Conservation (phyloP, 495 filamentous ascomycete species). For the Terfezia boudieri region DNA sequence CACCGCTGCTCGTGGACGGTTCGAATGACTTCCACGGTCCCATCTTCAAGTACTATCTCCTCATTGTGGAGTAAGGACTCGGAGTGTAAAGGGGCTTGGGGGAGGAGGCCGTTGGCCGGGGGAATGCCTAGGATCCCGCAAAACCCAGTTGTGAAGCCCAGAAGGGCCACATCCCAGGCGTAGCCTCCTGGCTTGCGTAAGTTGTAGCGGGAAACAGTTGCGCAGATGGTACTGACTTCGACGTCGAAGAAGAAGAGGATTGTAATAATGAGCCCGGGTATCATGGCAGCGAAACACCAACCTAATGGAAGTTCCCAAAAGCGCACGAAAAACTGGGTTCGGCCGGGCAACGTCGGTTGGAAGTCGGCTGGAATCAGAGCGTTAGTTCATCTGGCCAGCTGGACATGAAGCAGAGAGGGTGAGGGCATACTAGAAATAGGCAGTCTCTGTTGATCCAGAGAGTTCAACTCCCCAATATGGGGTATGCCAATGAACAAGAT, state of each 20-base stretch:
- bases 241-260: conserved; percentile 55
- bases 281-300: conserved; percentile 43
- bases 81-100: conserved; percentile 47
- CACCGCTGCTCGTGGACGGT: conserved; percentile 45
- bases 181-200: conserved; percentile 43
- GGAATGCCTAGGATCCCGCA: conserved; percentile 51
- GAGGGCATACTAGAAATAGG: conserved; percentile 26
- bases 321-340: conserved; percentile 36
- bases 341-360: conserved; percentile 34
- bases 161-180: conserved; percentile 45
- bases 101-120: conserved; percentile 45
- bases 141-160: conserved; percentile 44
- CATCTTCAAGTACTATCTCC: conserved; percentile 19
- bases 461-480: conserved; percentile 38
- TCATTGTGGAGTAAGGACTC: conserved; percentile 39
- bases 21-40: conserved; percentile 6
- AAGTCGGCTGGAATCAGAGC: conserved; percentile 32
- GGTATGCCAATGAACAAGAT: conserved; percentile 46
- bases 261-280: conserved; percentile 45
- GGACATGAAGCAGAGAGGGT: conserved; percentile 30
- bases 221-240: conserved; percentile 55
- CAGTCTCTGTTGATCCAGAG: conserved; percentile 39
- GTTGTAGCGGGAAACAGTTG: conserved; percentile 44
- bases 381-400: conserved; percentile 32
- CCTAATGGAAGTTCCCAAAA: conserved; percentile 40